Evolutionary conservation across 345 rosid genomes (phyloP).

Genomic region (Salix dunnii): DNA sequence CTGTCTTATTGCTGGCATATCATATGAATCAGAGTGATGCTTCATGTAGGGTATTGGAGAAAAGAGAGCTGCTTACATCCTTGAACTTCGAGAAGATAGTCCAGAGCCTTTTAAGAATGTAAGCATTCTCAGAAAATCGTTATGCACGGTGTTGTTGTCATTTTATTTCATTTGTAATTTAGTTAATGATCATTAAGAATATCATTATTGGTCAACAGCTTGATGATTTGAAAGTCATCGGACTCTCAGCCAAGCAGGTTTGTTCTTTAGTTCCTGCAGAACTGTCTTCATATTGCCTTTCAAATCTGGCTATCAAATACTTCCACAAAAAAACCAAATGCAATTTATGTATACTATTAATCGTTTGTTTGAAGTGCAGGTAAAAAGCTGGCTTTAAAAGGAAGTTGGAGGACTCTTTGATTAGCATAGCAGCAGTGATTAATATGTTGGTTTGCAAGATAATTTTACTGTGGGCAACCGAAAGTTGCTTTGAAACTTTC

Average conservation of each 20-base stretch:
- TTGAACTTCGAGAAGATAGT: constrained; percentile 57
- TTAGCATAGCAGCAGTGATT: background rate
- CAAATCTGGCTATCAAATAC: no score
- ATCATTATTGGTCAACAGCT: constrained; percentile 39
- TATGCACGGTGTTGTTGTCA: no score
- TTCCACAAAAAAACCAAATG: no score
- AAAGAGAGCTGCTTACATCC: constrained; percentile 64
- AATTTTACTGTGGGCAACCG: no score
- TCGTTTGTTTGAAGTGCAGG: constrained; percentile 13
- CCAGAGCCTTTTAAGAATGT: constrained; percentile 66
- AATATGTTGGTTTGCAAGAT: no score
- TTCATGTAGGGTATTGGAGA: constrained; percentile 71
- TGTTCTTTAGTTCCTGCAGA: background rate
- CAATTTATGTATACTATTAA: background rate
- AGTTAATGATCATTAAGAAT: background rate
- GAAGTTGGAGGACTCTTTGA: constrained; percentile 30
- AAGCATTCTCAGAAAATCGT: constrained; percentile 10
- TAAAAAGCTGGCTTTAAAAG: constrained; percentile 36
- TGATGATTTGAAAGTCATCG: constrained; percentile 57
- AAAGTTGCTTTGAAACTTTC: no score
- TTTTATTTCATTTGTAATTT: background rate
- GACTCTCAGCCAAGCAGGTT: constrained; percentile 84
- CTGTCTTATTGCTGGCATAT: background rate
- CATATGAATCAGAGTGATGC: background rate
- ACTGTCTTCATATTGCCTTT: no score